Percentiles rank a stretch among this genome's conserved stretches.
These are phyloP conservation scores for Neurospora sp. DNA, from an alignment of 495 filamentous ascomycete genomes.

Conservation along the genomic window DNA sequence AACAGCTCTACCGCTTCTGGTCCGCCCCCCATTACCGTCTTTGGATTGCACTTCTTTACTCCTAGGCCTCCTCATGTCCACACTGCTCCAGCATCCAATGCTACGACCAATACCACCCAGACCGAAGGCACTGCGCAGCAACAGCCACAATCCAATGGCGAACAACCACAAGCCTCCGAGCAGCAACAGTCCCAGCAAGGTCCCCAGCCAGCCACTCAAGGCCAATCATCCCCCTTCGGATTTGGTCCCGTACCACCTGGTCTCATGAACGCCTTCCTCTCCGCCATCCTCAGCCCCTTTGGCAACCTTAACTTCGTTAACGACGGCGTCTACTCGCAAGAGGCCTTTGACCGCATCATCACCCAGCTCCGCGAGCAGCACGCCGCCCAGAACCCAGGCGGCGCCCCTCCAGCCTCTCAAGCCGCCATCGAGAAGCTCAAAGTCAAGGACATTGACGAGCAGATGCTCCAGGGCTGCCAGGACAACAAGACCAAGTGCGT, in stretches of 20 bases:
- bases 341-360: constrained; percentile 78
- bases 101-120: background rate
- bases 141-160: background rate
- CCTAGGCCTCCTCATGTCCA: background rate
- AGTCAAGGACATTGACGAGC: constrained; percentile 50
- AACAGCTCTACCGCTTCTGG: background rate
- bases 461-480: constrained; percentile 43
- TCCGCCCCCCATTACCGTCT: background rate
- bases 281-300: constrained; percentile 45
- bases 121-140: background rate
- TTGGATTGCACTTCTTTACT: constrained; percentile 7
- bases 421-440: constrained; percentile 62
- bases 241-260: background rate
- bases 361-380: constrained; percentile 76
- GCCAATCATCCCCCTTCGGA: background rate
- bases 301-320: constrained; percentile 74
- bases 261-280: constrained; percentile 19
- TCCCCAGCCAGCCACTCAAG: constrained; percentile 1
- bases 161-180: background rate
- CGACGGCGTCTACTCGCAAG: constrained; percentile 80
- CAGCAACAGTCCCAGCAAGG: background rate
- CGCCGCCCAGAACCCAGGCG: constrained; percentile 44
- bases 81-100: background rate
- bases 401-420: constrained; percentile 68
- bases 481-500: constrained; percentile 58